phyloP scores from a whole-genome alignment of 805 yeast genomes.

The Metschnikowia gelsemii region DNA sequence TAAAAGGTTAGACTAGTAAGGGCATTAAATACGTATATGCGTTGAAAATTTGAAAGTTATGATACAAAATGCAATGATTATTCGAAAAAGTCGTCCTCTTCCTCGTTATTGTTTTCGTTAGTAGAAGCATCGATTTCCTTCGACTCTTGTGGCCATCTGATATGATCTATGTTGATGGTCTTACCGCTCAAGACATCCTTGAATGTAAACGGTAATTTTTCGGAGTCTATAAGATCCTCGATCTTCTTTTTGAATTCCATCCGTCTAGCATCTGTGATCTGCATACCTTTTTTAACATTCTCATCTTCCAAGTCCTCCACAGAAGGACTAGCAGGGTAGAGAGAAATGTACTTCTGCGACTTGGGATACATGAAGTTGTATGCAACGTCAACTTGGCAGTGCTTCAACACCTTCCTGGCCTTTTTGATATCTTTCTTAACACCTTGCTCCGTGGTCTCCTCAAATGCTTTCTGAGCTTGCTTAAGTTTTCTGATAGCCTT shows the following conservation, averaged over 20 bases:
- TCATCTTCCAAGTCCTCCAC: conserved; percentile 29
- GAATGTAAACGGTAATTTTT: conserved; percentile 51
- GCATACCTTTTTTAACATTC: conserved; percentile 43
- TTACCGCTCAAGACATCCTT: conserved; percentile 47
- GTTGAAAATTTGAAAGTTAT: conserved; percentile 3
- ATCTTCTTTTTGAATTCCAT: conserved; percentile 49
- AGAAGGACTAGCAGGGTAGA: conserved; percentile 53
- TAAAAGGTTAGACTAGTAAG: background rate
- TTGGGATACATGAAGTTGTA: conserved; percentile 78
- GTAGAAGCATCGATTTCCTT: conserved; percentile 49
- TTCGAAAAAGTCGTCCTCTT: conserved; percentile 32
- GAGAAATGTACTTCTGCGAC: conserved; percentile 72
- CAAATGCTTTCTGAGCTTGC: conserved; percentile 41
- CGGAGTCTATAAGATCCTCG: conserved; percentile 50
- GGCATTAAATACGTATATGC: too few species aligned
- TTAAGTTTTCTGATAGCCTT: conserved; percentile 76
- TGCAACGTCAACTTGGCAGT: conserved; percentile 66
- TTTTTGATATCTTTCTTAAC: conserved; percentile 41
- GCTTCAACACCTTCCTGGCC: conserved; percentile 50
- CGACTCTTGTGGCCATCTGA: conserved; percentile 19
- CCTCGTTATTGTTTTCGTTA: conserved; percentile 19
- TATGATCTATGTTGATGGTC: conserved; percentile 26
- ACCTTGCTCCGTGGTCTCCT: conserved; percentile 34
- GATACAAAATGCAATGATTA: conserved; percentile 14
- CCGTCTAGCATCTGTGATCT: conserved; percentile 44